Percentiles rank a stretch among this genome's conserved stretches.
Conservation (phyloP, 352 stramenopile species). For the Pythium aquatile region DNA sequence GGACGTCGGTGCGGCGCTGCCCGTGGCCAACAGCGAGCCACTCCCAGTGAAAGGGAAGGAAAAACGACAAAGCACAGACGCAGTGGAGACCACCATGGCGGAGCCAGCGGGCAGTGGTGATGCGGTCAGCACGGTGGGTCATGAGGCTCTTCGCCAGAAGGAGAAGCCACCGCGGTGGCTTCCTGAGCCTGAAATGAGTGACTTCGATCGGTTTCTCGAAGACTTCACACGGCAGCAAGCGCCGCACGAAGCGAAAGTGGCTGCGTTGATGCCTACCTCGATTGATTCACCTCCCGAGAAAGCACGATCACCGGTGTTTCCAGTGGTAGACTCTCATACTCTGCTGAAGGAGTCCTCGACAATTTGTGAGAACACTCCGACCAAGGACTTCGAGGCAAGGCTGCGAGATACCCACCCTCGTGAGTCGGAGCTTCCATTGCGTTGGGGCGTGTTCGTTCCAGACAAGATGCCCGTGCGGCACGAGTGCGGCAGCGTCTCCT, state of each 20-base stretch:
- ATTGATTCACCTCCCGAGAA: neutral
- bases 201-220: conserved; percentile 23
- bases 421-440: neutral
- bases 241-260: neutral
- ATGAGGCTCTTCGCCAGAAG: neutral
- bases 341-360: no score
- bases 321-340: no score
- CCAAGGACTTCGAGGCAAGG: no score
- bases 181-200: conserved; percentile 1
- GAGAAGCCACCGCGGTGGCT: neutral
- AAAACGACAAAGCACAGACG: neutral
- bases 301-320: no score
- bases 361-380: no score
- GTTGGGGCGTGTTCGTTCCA: conserved; percentile 50
- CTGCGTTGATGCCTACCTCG: neutral
- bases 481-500: conserved; percentile 8
- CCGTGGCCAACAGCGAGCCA: neutral
- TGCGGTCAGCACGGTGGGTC: neutral
- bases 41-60: neutral
- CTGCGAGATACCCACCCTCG: no score
- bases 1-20: neutral
- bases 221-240: conserved; percentile 20
- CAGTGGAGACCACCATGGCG: neutral
- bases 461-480: conserved; percentile 46
- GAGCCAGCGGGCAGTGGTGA: neutral